phyloP scores from a whole-genome alignment of 1,284 basidiomycete genomes.

The Cystodermella granulosa region DNA sequence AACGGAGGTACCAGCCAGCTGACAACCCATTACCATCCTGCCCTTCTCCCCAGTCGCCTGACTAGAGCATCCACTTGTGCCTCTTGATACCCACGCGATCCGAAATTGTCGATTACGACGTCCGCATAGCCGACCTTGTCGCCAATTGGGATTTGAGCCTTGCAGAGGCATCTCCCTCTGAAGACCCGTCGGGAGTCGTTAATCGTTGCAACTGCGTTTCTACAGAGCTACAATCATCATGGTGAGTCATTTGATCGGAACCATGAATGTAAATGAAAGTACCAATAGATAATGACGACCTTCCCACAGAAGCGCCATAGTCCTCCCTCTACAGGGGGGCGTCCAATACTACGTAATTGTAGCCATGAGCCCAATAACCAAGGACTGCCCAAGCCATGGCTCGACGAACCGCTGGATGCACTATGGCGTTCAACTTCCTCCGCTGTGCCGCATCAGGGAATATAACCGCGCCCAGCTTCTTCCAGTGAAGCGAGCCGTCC shows the following conservation, averaged over 20 bases:
- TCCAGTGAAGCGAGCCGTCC: constrained; percentile 77
- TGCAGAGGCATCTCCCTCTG: constrained; percentile 59
- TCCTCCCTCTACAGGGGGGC: constrained; percentile 90
- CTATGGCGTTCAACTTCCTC: constrained; percentile 74
- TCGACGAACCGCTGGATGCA: constrained; percentile 83
- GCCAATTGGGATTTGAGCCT: constrained; percentile 78
- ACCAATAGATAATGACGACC: constrained; percentile 89
- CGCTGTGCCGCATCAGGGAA: constrained; percentile 77
- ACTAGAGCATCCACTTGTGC: constrained; percentile 68
- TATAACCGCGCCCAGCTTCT: constrained; percentile 79
- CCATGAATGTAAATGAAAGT: constrained; percentile 20
- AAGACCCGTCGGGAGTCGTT: constrained; percentile 61
- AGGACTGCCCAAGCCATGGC: constrained; percentile 72
- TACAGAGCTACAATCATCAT: constrained; percentile 47
- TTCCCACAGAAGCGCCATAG: constrained; percentile 82
- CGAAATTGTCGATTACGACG: constrained; percentile 85
- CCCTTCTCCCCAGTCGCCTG: constrained; percentile 47
- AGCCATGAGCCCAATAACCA: constrained; percentile 71
- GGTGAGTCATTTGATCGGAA: neutral
- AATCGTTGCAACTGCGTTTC: constrained; percentile 79
- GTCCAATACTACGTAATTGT: constrained; percentile 80
- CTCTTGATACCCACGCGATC: constrained; percentile 63
- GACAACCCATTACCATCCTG: constrained; percentile 63
- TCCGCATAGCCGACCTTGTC: constrained; percentile 83
- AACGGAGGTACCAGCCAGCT: constrained; percentile 82